Evolutionary conservation across 352 stramenopile genomes (phyloP).

Genomic region (Peronosclerospora sorghi): DNA sequence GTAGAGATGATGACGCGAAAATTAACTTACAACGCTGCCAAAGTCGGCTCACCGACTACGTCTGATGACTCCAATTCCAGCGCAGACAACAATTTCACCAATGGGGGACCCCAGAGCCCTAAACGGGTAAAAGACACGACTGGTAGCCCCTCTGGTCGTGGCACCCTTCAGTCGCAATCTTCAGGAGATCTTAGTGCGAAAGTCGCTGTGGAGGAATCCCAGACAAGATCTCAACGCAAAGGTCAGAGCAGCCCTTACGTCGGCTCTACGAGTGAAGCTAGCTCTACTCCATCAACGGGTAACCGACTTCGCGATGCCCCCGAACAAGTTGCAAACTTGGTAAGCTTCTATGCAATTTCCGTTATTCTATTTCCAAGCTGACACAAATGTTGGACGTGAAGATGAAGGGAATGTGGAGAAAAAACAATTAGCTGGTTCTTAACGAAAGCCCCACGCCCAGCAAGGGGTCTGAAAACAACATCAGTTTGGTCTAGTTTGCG

Average conservation of each 20-base stretch:
- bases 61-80: conserved; percentile 73
- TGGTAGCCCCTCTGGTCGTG: conserved; percentile 28
- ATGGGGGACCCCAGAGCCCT: conserved; percentile 22
- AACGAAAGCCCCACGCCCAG: not conserved
- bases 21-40: conserved; percentile 46
- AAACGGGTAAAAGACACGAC: conserved; percentile 28
- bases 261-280: conserved; percentile 18
- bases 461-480: conserved; percentile 10
- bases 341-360: conserved; percentile 11
- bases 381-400: conserved; percentile 9
- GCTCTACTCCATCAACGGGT: conserved; percentile 17
- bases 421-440: conserved; percentile 53
- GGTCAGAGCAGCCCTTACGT: conserved; percentile 33
- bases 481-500: conserved; percentile 21
- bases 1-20: conserved; percentile 75
- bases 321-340: conserved; percentile 41
- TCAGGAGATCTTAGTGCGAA: conserved; percentile 28
- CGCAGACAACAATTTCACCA: conserved; percentile 55
- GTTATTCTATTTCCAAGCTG: conserved; percentile 5
- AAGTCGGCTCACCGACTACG: conserved; percentile 56
- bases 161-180: conserved; percentile 29
- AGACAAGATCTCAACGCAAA: conserved; percentile 30
- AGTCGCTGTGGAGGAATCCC: conserved; percentile 19
- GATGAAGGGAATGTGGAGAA: conserved; percentile 76
- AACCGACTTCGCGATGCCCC: conserved; percentile 28